Base-by-base conservation (phyloP, 2,329 filamentous ascomycete genomes). In the Orbilia oligospora region DNA sequence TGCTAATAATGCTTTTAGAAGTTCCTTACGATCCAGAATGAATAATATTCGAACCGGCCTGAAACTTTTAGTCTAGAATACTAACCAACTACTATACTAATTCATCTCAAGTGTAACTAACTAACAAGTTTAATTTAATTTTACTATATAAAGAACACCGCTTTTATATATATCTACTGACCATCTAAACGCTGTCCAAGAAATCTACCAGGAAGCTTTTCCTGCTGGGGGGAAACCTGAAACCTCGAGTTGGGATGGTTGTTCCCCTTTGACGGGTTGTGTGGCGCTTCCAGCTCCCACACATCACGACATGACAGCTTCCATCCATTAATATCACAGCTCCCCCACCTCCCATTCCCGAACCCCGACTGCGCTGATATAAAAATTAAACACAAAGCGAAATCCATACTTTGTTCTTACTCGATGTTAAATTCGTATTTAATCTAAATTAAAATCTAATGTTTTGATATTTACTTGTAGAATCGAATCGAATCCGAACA, bases 291-390 rank as follows among this genome's bases (percentile, higher is more conserved):
- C 27, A 58, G 36, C 36, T 30, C 30, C 36, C 36, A 38, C 36
- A 38, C 36, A 5, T 38, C n/a, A n/a, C n/a, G n/a, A n/a, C 12
- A 6, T 24, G 4, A 12, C 6, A 22, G 30, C 18, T 41, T 24
- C 20, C 33, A 58, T 14, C 30, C 36, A 44, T 24, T 41, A 18
- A 24, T 44, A 36, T 41, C 18, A 27, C 38, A 5, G 36, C 9
- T 24, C 20, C 18, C 56, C 56, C 56, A 61, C 56, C 14, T 61
- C 36, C 56, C 56, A 61, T 61, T 36, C 36, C 56, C 56, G 56
- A 61, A 44, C 18, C 18, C 56, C 56, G 56, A 61, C 24, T 22
- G 8, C 36, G 33, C 36, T 10, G 3, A 16, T 61, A 44, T 56
- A 56, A 18, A 24, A 10, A 12, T 14, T n/a, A 38, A 8, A 16